Evolutionary conservation across 805 yeast genomes (phyloP).

Genomic region (Lipomyces kockii): DNA sequence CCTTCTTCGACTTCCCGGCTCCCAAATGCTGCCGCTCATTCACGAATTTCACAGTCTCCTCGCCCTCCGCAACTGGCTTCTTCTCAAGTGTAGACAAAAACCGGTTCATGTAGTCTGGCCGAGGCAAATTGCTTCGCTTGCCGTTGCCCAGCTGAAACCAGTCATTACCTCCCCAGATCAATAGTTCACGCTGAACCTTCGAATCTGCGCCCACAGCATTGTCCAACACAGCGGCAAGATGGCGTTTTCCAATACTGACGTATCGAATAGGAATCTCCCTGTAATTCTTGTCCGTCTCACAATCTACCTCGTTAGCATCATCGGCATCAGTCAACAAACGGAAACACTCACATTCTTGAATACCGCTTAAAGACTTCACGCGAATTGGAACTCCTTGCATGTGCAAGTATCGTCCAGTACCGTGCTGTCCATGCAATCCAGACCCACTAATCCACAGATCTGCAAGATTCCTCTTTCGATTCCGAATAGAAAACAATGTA

Average conservation of each 20-base stretch:
- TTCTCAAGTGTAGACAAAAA: neutral
- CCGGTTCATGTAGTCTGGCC: constrained; percentile 48
- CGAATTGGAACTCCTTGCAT: constrained; percentile 70
- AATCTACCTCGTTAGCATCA: constrained; percentile 36
- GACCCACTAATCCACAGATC: constrained; percentile 72
- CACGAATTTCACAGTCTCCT: neutral
- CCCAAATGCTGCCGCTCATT: constrained; percentile 9
- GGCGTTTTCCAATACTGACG: constrained; percentile 69
- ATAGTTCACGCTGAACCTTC: constrained; percentile 22
- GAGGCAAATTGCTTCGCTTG: constrained; percentile 61
- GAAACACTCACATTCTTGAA: constrained; percentile 40
- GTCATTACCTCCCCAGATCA: constrained; percentile 80
- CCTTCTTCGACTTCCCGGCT: constrained; percentile 8
- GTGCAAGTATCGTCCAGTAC: constrained; percentile 75
- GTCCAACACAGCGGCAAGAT: constrained; percentile 61
- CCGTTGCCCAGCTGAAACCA: constrained; percentile 87
- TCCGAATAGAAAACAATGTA: constrained; percentile 51
- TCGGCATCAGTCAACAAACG: neutral
- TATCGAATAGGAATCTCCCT: constrained; percentile 55
- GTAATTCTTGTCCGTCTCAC: constrained; percentile 52
- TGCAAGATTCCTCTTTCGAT: constrained; percentile 40
- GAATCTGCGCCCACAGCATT: constrained; percentile 48
- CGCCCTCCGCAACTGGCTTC: neutral
- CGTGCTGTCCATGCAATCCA: constrained; percentile 85
- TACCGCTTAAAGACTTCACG: constrained; percentile 51